These are phyloP conservation scores for Tuber microsphaerosporum DNA, from an alignment of 495 filamentous ascomycete genomes.

Conservation along the genomic window DNA sequence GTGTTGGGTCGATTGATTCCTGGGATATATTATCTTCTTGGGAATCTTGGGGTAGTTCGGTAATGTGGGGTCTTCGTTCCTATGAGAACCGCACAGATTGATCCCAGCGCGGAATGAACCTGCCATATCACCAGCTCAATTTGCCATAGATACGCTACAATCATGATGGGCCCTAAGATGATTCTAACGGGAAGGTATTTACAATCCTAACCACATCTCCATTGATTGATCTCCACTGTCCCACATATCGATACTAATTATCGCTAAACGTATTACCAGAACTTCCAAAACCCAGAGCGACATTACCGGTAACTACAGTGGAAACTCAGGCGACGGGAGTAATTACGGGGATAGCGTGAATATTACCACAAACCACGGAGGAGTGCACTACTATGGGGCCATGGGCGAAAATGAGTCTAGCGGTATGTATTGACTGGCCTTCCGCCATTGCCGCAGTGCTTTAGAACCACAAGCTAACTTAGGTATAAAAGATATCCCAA, in stretches of 20 bases:
- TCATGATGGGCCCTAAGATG: not conserved
- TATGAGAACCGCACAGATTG: not conserved
- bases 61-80: not conserved
- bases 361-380: not conserved
- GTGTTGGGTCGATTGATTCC: not conserved
- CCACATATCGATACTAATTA: not conserved
- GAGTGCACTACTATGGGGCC: not conserved
- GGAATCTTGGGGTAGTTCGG: not conserved
- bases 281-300: not conserved
- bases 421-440: not conserved
- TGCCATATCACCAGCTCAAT: not conserved
- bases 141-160: not conserved
- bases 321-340: not conserved
- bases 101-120: not conserved
- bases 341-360: not conserved
- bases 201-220: not conserved
- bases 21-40: not conserved
- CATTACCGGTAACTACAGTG: not conserved
- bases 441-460: not conserved
- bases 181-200: not conserved
- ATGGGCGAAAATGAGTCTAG: not conserved
- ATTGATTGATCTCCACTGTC: not conserved
- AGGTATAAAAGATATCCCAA: not conserved
- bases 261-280: not conserved
- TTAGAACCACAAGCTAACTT: not conserved